These are phyloP conservation scores for Neofusicoccum parvum DNA, from an alignment of 2,329 filamentous ascomycete species.

Conservation along the genomic window DNA sequence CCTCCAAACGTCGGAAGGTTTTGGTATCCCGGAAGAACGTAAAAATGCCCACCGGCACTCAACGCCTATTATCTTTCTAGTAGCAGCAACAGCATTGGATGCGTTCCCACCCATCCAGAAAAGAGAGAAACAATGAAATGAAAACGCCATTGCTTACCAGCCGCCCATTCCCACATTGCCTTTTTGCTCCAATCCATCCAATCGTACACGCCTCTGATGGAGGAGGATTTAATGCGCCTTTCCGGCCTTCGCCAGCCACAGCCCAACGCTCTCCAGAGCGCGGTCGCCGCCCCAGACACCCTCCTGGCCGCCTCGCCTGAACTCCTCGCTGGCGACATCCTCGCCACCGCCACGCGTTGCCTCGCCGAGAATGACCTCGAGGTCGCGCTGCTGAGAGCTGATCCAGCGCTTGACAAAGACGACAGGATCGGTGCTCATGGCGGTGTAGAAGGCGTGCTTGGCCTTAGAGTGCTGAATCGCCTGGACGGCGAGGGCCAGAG, in stretches of 20 bases:
- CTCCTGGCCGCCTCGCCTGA: conserved; percentile 65
- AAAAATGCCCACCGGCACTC: conserved; percentile 6
- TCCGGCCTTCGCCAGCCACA: conserved; percentile 55
- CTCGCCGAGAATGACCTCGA: conserved; percentile 87
- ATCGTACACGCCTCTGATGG: background rate
- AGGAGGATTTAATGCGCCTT: conserved; percentile 7
- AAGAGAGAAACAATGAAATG: background rate
- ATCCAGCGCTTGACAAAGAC: conserved; percentile 86
- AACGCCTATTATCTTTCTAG: conserved; percentile 11
- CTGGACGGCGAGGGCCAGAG: conserved; percentile 80
- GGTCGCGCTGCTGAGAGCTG: conserved; percentile 84
- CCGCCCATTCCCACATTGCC: background rate
- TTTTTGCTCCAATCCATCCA: conserved; percentile 9
- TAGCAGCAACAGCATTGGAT: background rate
- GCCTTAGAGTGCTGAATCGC: conserved; percentile 82
- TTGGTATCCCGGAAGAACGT: conserved; percentile 8
- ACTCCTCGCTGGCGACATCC: conserved; percentile 64
- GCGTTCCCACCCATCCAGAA: background rate
- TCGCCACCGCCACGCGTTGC: conserved; percentile 60
- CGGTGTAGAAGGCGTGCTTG: conserved; percentile 84
- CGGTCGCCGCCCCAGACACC: conserved; percentile 65
- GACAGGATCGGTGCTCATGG: conserved; percentile 77
- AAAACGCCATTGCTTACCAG: conserved; percentile 10
- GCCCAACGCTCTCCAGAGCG: conserved; percentile 63
- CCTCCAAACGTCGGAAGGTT: background rate